Evolutionary conservation across 257 asterid genomes (phyloP), one percentile per base, ranked within the genome.

Genomic region (Linaria vulgaris): DNA sequence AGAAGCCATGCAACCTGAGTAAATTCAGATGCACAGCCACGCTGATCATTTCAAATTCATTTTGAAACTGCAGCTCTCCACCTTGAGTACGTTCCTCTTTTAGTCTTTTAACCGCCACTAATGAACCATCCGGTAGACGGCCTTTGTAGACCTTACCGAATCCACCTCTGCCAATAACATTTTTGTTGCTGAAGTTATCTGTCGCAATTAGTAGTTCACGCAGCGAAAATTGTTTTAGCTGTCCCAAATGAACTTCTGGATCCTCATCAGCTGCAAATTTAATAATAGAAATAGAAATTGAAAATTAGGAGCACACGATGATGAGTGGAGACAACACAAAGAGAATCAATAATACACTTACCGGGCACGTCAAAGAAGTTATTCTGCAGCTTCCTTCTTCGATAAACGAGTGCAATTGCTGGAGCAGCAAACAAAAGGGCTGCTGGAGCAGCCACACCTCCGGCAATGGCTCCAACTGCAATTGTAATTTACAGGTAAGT

Each of bases 361-460:
- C 96, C 96, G 63, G 96, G 96, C 76, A 86, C 98, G 67, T 88
- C 96, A 69, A 86, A 80, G 95, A 86, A 91, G 79, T 88, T 73
- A 81, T 84, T 95, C 39, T 83, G 90, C 21, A 90, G 92, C 80
- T 83, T 86, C 82, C 69, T 80, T 74, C 92, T 79, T 41, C 95
- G 80, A 76, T 78, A 83, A 80, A 74, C 81, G 60, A 79, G 81
- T 10, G 95, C 96, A 67, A 88, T 87, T 39, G 92, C 81, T 14
- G 84, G 95, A 61, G 77, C 88, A 63, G 96, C 88, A 77, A 88
- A 88, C n/a, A 91, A 78, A 72, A 88, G 88, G 60, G 98, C 92
- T 15, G 95, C 98, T 22, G 87, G 94, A 23, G 96, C 95, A 76
- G 95, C 90, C 66, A 84, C 94, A 57, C 92, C 96, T 72, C 95